Evolutionary conservation across 768 basidiomycete genomes (phyloP), one percentile per base, ranked within the genome.

Genomic region (Symmetrospora coprosmae): DNA sequence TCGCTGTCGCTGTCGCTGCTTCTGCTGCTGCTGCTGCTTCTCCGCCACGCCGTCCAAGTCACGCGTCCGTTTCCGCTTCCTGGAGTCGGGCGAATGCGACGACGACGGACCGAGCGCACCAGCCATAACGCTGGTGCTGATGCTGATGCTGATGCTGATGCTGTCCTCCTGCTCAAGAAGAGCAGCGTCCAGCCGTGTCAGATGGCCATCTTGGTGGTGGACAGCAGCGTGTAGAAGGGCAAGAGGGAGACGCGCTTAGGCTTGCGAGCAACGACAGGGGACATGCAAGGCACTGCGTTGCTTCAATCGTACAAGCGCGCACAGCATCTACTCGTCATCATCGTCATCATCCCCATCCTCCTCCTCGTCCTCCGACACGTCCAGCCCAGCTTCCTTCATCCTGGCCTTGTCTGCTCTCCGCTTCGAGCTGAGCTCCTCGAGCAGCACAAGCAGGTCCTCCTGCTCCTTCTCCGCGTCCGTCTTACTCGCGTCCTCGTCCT

Each of bases 401-500:
- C 78, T 76, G 46, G 72, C 78, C 75, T 97, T 97, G 70, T 97
- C 94, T 66, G 76, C 77, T 74, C 79, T 80, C 51, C 91, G 78
- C 74, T 99, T 99, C 65, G 75, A 79, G 43, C 81, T 86, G 63
- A 94, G 76, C 74, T 97, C 94, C 68, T 97, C 94, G 2, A 99
- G 75, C 31, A 96, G 73, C 11, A 99, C 91, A 21, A 99, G 76
- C 47, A 97, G 72, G 72, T 99, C 92, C 70, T 96, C 92, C 67
- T 96, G 91, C 71, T 99, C 92, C 73, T 90, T 91, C 46, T 73
- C 74, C 40, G 73, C 71, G 7, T 87, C 71, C 53, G 81, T 72
- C 9, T 30, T 41, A 4, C 35, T 21, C 9, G 27, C 38, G 19
- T 56, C 27, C 30, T 62, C 34, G 30, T 14, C 25, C 16, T 56